Base-by-base conservation (phyloP, 768 basidiomycete species). In the Xerocomellus intermedius region DNA sequence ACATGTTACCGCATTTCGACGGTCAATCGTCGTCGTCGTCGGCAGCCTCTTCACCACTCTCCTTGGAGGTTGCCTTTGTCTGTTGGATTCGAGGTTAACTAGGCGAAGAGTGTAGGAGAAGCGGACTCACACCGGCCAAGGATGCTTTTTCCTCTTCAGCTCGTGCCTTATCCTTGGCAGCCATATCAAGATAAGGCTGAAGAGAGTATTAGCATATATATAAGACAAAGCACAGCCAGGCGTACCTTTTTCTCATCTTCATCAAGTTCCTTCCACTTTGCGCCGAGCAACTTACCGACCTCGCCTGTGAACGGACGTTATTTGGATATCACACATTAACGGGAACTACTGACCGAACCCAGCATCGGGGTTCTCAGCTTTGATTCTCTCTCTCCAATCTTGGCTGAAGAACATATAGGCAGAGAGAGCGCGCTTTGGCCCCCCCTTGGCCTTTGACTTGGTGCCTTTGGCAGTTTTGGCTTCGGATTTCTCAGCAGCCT, bases 381-480 rank as follows among this genome's bases (percentile, higher is more conserved):
- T 96, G 82, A 98, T 91, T 70, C 89, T 84, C 75, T 95, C 90
- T 69, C 95, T 83, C 91, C 92, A 89, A 73, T 94, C 95, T 73
- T 94, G 91, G 64, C 85, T 87, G 82, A 98, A 98, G 88, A 94
- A 94, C 96, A 98, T 97, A 79, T 97, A 98, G 38, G 96, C 94
- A 30, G 94, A 97, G 43, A 97, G 81, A 0, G 92, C 89, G 50
- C 94, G 85, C 78, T 98, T 97, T 57, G 93, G 94, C 0, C 69
- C 69, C 16, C 70, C 69, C 61, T 71, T 71, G 42, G 87, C 84
- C 73, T 89, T 88, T 71, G 93, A 86, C 75, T 91, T 93, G 75
- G 88, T 84, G 56, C 73, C 71, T 68, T 84, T 85, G 60, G 79
- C 61, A 22, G 58, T 56, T 57, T 71, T 71, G 8, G 62, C 68